Evolutionary conservation across 768 basidiomycete species (phyloP), one percentile per base, ranked within the genome.

Genomic region (Floccularia luteovirens): DNA sequence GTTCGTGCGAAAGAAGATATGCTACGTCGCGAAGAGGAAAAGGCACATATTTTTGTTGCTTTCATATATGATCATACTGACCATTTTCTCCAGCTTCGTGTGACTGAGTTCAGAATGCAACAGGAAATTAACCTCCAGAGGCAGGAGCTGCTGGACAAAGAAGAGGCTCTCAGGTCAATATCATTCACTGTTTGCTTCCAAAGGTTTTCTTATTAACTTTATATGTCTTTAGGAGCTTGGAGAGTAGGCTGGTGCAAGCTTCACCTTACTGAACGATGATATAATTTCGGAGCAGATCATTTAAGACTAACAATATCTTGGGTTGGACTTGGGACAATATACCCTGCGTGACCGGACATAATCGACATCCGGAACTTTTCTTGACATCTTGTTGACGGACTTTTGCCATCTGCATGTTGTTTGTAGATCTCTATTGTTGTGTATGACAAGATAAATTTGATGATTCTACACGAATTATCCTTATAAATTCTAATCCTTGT

Each of bases 1-100:
- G 86, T 90, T 27, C 74, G 84, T 41, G 72, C 91, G 66, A 91
- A 91, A 67, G 90, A 92, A 59, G 89, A 93, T 54, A 88, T 91
- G 56, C 77, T 93, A 30, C 77, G 87, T 42, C 69, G 81, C 47
- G 90, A 91, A 57, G 86, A 89, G 56, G 87, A 90, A 68, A 89
- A 88, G 69, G 77, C 78, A 17, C 30, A 53, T 41, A 30, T 22
- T 10, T 4, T 14, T 36, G 38, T 47, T 24, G 14, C 24, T 24
- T 16, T 34, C 17, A 17, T 13, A 14, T 27, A 31, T 23, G 3
- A 37, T 19, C 16, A 41, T 22, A 14, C 20, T 45, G 13, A 49
- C 22, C 32, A 36, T 17, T 39, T 37, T 32, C 21, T 19, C 39
- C 25, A 82, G 77, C 67, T 93, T 23, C 84, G 88, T 48, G 90